Evolutionary conservation across 176 grass and related monocot species (phyloP).

Genomic region (Zoysia pacifica): DNA sequence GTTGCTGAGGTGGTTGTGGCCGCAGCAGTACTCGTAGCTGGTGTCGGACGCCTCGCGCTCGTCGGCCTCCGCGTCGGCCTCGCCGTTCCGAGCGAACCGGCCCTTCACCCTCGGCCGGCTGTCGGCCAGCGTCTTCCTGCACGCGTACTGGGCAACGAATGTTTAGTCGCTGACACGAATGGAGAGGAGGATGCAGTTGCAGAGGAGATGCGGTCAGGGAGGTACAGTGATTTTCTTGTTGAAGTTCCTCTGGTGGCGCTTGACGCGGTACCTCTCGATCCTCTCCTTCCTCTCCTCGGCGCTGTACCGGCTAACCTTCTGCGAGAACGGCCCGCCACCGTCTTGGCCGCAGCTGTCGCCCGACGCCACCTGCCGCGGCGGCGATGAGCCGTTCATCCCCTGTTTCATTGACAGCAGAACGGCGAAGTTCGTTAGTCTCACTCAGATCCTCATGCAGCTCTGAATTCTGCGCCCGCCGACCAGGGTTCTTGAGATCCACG

Average conservation of each 20-base stretch:
- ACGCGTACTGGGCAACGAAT: conserved; percentile 59
- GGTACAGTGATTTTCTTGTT: conserved; percentile 93
- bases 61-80: conserved; percentile 56
- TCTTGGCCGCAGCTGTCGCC: conserved; percentile 55
- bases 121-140: conserved; percentile 92
- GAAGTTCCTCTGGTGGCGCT: conserved; percentile 75
- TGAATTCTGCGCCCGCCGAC: not conserved
- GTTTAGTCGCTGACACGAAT: not conserved
- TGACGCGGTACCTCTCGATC: conserved; percentile 68
- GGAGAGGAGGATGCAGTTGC: not conserved
- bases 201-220: not conserved
- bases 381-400: conserved; percentile 62
- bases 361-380: conserved; percentile 1
- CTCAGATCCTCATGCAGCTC: not conserved
- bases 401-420: conserved; percentile 38
- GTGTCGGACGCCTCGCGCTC: conserved; percentile 57
- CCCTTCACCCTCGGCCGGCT: conserved; percentile 89
- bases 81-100: conserved; percentile 83
- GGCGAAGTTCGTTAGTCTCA: not conserved
- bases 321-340: conserved; percentile 41
- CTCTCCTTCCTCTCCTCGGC: conserved; percentile 74
- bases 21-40: conserved; percentile 21
- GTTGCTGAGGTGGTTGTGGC: too few relatives aligned
- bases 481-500: not conserved
- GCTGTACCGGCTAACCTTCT: conserved; percentile 65